Evolutionary conservation across 2,329 filamentous ascomycete genomes (phyloP), one percentile per base, ranked within the genome.

Genomic region (Cladosporium oxysporum): DNA sequence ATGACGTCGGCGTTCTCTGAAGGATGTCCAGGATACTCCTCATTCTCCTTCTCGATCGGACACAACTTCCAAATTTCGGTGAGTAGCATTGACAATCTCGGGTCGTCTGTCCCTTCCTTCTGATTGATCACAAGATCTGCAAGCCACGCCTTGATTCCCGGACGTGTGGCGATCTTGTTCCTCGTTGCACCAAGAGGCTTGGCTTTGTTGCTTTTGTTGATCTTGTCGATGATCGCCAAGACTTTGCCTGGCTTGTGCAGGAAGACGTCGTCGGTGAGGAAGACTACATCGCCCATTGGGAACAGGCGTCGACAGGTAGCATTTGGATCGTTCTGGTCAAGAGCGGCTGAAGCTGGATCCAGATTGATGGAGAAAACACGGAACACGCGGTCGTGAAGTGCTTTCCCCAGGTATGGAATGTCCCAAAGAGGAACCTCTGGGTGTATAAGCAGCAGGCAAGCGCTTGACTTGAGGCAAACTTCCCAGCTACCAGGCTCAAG

Each of bases 241-340:
- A 79, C 79, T 31, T 76, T 68, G 57, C 73, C 71, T 5, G 80
- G 80, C 55, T 76, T 68, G 52, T 77, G 67, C n/a, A 75, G 69
- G 52, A 82, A 79, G 1, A 81, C 73, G 31, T 82, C 78, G 47
- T 82, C 80, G 1, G 80, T 81, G 18, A 82, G 78, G 68, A 80
- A 79, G 12, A 78, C 75, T 6, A 79, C 73, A 7, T 72, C 74
- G 6, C 80, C 80, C 28, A 71, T 68, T 0, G 79, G 77, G 53
- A 82, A 81, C 67, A 76, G 58, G 66, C 75, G 66, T 70, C 73
- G 66, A 65, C 69, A 72, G 5, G 66, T 66, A 10, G 70, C 72
- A 5, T 44, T 52, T 5, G 70, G 64, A 12, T 70, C 66, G 14
- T 66, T 31, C 12, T 74, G 70, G 41, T 69, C 59, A 1, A 55